These are phyloP conservation scores for Yamadazyma dushanensis DNA, from an alignment of 1,139 yeast genomes.

Conservation along the genomic window DNA sequence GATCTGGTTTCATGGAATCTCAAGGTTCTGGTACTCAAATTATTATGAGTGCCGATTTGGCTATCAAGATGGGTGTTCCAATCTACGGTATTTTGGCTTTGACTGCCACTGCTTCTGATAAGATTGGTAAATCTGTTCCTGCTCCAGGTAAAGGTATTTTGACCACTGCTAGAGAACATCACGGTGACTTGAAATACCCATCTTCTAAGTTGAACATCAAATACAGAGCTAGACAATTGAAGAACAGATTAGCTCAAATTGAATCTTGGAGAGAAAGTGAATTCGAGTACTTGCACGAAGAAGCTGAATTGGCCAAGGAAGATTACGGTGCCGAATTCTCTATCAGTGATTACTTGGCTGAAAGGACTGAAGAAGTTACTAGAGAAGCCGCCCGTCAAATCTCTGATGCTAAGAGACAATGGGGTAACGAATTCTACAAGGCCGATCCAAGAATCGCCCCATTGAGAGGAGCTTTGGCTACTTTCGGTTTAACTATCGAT, in stretches of 20 bases:
- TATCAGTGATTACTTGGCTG: constrained; percentile 58
- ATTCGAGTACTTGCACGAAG: constrained; percentile 51
- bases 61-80: constrained; percentile 98
- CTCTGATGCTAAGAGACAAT: constrained; percentile 85
- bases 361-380: constrained; percentile 84
- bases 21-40: constrained; percentile 99
- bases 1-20: constrained; percentile 99
- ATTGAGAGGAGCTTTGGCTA: constrained; percentile 93
- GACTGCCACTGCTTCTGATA: constrained; percentile 96
- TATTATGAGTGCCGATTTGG: constrained; percentile 92
- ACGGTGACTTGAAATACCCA: constrained; percentile 78
- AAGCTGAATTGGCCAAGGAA: constrained; percentile 59
- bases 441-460: constrained; percentile 95
- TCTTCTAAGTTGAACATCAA: constrained; percentile 82
- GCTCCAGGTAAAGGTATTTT: constrained; percentile 99
- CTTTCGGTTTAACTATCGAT: constrained; percentile 88
- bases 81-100: constrained; percentile 92
- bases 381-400: constrained; percentile 86
- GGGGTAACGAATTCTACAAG: constrained; percentile 95
- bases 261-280: constrained; percentile 85
- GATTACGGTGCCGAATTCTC: constrained; percentile 63
- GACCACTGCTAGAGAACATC: constrained; percentile 95
- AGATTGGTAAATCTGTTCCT: constrained; percentile 98
- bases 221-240: constrained; percentile 92
- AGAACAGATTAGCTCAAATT: constrained; percentile 74